Evolutionary conservation across 2,329 filamentous ascomycete genomes (phyloP).

Genomic region (Pseudocercospora vitis): DNA sequence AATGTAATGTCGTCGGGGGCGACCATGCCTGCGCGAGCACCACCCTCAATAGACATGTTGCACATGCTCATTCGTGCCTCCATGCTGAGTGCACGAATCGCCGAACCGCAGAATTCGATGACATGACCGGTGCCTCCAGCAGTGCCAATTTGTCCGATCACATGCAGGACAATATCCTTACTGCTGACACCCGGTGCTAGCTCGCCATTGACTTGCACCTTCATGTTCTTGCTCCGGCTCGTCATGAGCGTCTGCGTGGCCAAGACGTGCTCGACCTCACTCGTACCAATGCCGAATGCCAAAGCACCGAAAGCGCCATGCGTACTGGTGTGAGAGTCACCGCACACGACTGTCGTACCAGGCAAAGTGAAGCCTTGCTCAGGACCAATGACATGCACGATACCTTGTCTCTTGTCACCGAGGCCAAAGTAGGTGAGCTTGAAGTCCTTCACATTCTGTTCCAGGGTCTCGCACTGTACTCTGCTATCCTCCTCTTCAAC

Average conservation of each 20-base stretch:
- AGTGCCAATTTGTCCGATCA: conserved; percentile 91
- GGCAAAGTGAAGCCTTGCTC: conserved; percentile 98
- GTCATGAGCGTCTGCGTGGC: conserved; percentile 95
- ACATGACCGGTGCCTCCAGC: conserved; percentile 92
- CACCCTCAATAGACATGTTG: conserved; percentile 98
- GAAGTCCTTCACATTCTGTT: conserved; percentile 96
- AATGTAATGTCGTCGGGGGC: conserved; percentile 93
- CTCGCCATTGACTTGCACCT: conserved; percentile 89
- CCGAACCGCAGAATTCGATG: conserved; percentile 95
- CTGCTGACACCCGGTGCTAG: conserved; percentile 88
- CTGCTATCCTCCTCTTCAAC: conserved; percentile 93
- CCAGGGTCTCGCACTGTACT: conserved; percentile 89
- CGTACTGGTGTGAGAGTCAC: conserved; percentile 96
- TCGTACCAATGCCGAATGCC: conserved; percentile 96
- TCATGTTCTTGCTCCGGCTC: conserved; percentile 97
- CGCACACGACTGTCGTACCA: conserved; percentile 93
- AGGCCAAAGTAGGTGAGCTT: conserved; percentile 96
- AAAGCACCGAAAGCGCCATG: conserved; percentile 95
- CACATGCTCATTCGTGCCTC: conserved; percentile 99
- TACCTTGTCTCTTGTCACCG: conserved; percentile 93
- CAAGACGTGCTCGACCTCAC: conserved; percentile 96
- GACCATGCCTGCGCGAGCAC: conserved; percentile 93
- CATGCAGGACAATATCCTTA: conserved; percentile 91
- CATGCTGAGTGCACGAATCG: conserved; percentile 86
- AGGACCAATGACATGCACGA: conserved; percentile 96